These are phyloP conservation scores for Jackrogersella minutella DNA, from an alignment of 495 filamentous ascomycete species.

Conservation along the genomic window DNA sequence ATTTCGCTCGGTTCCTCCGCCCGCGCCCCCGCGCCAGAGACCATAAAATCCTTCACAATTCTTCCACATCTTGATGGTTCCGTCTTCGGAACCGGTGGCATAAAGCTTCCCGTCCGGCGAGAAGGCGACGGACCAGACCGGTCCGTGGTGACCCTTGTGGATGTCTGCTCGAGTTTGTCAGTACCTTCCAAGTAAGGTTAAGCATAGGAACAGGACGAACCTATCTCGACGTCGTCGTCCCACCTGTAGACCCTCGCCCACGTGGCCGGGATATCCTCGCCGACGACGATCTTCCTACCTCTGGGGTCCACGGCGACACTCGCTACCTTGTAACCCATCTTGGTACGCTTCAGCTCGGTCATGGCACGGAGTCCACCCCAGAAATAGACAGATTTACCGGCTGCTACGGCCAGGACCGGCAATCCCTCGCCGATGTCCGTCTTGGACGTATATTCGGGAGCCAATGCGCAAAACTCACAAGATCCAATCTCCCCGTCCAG, in stretches of 20 bases:
- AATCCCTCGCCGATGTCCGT: conserved; percentile 61
- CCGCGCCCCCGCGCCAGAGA: conserved; percentile 55
- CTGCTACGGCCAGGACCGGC: conserved; percentile 70
- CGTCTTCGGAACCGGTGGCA: conserved; percentile 95
- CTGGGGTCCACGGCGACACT: conserved; percentile 86
- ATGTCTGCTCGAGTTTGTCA: conserved; percentile 62
- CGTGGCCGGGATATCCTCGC: conserved; percentile 80
- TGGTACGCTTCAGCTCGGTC: conserved; percentile 76
- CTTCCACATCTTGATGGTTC: conserved; percentile 91
- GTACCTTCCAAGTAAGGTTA: neutral
- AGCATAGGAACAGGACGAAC: conserved; percentile 50
- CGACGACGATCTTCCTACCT: conserved; percentile 83
- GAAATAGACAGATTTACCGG: conserved; percentile 91
- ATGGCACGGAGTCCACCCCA: conserved; percentile 80
- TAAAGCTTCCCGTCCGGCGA: conserved; percentile 95
- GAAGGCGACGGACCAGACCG: conserved; percentile 94
- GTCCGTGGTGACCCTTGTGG: conserved; percentile 96
- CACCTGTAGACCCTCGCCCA: conserved; percentile 94
- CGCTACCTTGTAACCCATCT: conserved; percentile 82
- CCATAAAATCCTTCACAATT: conserved; percentile 65
- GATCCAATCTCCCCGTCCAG: conserved; percentile 87
- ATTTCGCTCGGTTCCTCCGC: conserved; percentile 30
- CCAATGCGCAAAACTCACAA: conserved; percentile 79
- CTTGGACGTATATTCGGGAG: conserved; percentile 49
- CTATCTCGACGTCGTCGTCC: conserved; percentile 78